Conservation (phyloP, 1,284 basidiomycete species). For the Cerrena zonata region DNA sequence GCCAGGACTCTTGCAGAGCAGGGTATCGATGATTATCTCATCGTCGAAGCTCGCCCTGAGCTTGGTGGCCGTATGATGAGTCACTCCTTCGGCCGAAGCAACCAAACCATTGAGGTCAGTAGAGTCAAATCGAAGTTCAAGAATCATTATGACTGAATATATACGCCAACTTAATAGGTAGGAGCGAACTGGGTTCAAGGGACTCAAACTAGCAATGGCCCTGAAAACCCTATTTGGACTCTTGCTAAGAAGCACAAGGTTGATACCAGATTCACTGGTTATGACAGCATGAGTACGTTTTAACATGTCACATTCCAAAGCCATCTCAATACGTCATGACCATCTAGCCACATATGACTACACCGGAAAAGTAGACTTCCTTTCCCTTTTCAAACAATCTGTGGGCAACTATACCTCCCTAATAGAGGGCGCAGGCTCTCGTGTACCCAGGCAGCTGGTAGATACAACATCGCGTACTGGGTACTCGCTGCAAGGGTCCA, state of each 20-base stretch:
- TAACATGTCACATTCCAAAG: neutral
- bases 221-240: slow-evolving; percentile 52
- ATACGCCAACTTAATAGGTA: too few relatives aligned
- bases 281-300: slow-evolving; percentile 38
- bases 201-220: slow-evolving; percentile 33
- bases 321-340: neutral
- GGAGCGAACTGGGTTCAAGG: slow-evolving; percentile 72
- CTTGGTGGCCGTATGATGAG: slow-evolving; percentile 56
- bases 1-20: slow-evolving; percentile 52
- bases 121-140: too few relatives aligned
- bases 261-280: slow-evolving; percentile 29
- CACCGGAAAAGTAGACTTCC: slow-evolving; percentile 43
- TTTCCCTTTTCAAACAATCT: neutral
- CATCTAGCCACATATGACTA: slow-evolving; percentile 46
- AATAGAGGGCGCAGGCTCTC: slow-evolving; percentile 39
- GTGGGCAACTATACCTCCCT: slow-evolving; percentile 20
- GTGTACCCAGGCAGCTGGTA: slow-evolving; percentile 35
- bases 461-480: slow-evolving; percentile 46
- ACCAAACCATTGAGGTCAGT: slow-evolving; percentile 45
- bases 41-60: slow-evolving; percentile 52
- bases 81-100: slow-evolving; percentile 32
- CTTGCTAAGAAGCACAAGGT: slow-evolving; percentile 53
- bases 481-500: slow-evolving; percentile 40
- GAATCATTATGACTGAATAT: too few relatives aligned
- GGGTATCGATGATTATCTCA: slow-evolving; percentile 50